Conservation (phyloP, 2,329 filamentous ascomycete genomes). For the Botryotinia convoluta region DNA sequence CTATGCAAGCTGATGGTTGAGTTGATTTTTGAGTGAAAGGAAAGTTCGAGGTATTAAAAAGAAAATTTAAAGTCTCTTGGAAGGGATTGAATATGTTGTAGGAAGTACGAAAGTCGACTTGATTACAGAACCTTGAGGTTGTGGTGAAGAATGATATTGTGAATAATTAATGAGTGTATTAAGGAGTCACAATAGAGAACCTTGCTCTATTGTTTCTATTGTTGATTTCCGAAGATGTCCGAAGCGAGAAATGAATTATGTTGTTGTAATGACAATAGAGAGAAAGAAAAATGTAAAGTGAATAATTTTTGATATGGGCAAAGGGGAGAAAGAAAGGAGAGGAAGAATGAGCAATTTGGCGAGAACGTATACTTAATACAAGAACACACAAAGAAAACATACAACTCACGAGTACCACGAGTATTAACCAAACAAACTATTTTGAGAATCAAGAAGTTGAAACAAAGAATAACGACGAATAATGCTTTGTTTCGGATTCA, state of each 20-base stretch:
- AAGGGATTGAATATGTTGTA: neutral
- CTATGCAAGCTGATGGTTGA: slow-evolving; percentile 6
- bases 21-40: neutral
- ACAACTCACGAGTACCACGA: neutral
- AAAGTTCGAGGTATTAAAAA: slow-evolving; percentile 7
- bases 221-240: neutral
- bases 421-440: neutral
- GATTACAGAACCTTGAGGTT: neutral
- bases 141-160: neutral
- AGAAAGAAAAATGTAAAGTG: neutral
- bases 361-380: slow-evolving; percentile 8
- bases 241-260: neutral
- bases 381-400: neutral
- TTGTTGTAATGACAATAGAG: slow-evolving; percentile 8
- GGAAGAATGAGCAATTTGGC: neutral
- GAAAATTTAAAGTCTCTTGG: neutral
- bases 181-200: slow-evolving; percentile 17
- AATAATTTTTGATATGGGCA: neutral
- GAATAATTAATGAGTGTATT: slow-evolving; percentile 13
- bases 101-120: slow-evolving; percentile 17
- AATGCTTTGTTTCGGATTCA: slow-evolving; percentile 10
- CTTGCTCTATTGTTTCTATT: slow-evolving; percentile 16
- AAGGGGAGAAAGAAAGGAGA: neutral
- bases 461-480: neutral
- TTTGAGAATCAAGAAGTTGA: slow-evolving; percentile 10